A percentile compares a stretch with the other conserved stretches of the same genome.
Evolutionary conservation across 257 asterid genomes (phyloP).

Genomic region (Capsicum rhomboideum): DNA sequence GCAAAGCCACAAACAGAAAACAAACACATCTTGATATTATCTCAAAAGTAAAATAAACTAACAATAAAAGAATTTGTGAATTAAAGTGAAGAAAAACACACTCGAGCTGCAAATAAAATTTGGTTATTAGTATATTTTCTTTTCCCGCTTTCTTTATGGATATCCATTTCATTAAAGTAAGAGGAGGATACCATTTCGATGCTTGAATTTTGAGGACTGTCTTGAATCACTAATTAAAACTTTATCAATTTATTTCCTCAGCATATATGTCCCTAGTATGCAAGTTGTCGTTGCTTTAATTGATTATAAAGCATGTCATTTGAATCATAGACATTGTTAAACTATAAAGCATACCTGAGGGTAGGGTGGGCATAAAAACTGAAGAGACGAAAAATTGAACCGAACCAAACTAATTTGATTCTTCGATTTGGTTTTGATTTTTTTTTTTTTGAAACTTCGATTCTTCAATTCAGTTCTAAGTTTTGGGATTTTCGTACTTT

Average conservation of each 20-base stretch:
- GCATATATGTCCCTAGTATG: not conserved
- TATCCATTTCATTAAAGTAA: not conserved
- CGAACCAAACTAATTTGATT: too few species aligned
- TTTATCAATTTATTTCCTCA: not conserved
- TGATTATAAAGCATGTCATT: not conserved
- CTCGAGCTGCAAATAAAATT: not conserved
- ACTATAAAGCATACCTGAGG: conserved; percentile 39
- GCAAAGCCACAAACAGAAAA: not conserved
- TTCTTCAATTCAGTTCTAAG: too few species aligned
- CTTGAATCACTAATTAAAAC: not conserved
- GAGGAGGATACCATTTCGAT: not conserved
- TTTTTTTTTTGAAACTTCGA: too few species aligned
- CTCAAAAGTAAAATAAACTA: not conserved
- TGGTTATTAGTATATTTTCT: not conserved
- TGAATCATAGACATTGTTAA: not conserved
- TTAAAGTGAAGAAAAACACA: not conserved
- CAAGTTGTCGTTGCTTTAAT: not conserved
- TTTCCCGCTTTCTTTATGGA: not conserved
- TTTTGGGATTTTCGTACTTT: too few species aligned
- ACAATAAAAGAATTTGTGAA: not conserved
- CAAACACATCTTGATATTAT: not conserved
- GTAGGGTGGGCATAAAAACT: too few species aligned
- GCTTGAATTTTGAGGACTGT: not conserved
- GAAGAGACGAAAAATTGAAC: too few species aligned
- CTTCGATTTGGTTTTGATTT: too few species aligned